Evolutionary conservation across 768 basidiomycete genomes (phyloP), one percentile per base, ranked within the genome.

Genomic region (Rhodosporidiobolus odoratus): DNA sequence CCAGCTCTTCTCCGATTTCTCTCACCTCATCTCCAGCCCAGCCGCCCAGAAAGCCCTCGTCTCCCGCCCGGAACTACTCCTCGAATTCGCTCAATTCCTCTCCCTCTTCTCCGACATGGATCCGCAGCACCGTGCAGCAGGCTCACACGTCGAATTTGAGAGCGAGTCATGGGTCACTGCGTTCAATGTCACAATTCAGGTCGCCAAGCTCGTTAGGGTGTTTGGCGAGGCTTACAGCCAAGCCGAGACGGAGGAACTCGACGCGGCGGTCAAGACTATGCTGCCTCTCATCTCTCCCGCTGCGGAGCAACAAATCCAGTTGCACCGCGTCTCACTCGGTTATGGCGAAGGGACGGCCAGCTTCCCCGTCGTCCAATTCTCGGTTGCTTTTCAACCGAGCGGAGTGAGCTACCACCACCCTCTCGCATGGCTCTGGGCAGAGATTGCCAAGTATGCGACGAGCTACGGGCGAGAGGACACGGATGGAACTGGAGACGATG

Each of bases 91-190:
- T 35, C 16, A 79, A 82, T 88, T 91, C 12, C 89, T 93, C 79
- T 86, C 88, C 73, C 82, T 97, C 53, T 99, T 98, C 83, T 90
- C 91, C 86, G 91, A 90, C 73, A 84, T 97, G 77, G 93, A 95
- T 77, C 88, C 93, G 3, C 92, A 93, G 79, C 87, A 88, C 75
- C 86, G 95, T 25, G 91, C 89, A 27, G 86, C 84, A 9, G 84
- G 85, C 37, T 88, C 82, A 61, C 96, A 98, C 75, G 86, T 99
- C 75, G 95, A 97, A 79, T 99, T 90, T 81, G 96, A 99, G 81
- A 89, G 89, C 38, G 96, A 99, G 74, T 89, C 89, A 27, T 96
- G 94, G 95, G 91, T 96, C 71, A 90, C 88, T 75, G 91, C 96
- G 21, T 98, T 98, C 80, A 93, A 94, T 75, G 89, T 97, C 32